These are phyloP conservation scores for Amoebophrya sp. DNA, from an alignment of 169 alveolate genomes.

Conservation along the genomic window DNA sequence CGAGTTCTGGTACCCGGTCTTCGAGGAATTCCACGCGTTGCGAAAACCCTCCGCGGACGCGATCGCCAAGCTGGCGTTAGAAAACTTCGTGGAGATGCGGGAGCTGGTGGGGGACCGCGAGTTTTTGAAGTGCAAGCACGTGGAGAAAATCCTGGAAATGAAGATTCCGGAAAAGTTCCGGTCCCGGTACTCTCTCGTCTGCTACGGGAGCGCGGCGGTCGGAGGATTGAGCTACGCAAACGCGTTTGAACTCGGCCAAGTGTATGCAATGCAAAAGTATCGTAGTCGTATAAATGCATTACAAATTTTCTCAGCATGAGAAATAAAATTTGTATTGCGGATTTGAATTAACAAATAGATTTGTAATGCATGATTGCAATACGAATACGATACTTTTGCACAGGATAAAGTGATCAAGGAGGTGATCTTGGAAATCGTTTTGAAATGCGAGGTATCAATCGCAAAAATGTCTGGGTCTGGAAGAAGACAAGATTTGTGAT, in stretches of 20 bases:
- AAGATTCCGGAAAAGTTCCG: slow-evolving; percentile 23
- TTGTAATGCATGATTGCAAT: too few species aligned
- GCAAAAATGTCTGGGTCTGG: too few species aligned
- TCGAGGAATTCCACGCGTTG: neutral
- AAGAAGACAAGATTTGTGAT: too few species aligned
- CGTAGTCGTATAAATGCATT: too few species aligned
- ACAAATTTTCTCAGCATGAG: too few species aligned
- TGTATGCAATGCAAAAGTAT: too few species aligned
- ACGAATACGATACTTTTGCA: too few species aligned
- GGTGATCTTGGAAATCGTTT: too few species aligned
- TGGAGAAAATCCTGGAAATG: neutral
- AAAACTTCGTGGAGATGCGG: slow-evolving; percentile 37
- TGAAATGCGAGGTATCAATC: too few species aligned
- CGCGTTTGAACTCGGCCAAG: neutral
- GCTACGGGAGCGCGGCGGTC: neutral
- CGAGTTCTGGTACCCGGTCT: neutral
- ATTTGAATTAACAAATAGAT: neutral
- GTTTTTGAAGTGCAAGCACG: slow-evolving; percentile 1
- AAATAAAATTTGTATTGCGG: too few species aligned
- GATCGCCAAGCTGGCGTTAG: slow-evolving; percentile 35
- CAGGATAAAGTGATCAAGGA: too few species aligned
- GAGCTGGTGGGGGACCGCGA: slow-evolving; percentile 19
- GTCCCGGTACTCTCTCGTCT: neutral
- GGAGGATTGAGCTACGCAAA: neutral
- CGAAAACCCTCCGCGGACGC: slow-evolving; percentile 29